Evolutionary conservation across 257 asterid species (phyloP).

Genomic region (Gardenia jasminoides): DNA sequence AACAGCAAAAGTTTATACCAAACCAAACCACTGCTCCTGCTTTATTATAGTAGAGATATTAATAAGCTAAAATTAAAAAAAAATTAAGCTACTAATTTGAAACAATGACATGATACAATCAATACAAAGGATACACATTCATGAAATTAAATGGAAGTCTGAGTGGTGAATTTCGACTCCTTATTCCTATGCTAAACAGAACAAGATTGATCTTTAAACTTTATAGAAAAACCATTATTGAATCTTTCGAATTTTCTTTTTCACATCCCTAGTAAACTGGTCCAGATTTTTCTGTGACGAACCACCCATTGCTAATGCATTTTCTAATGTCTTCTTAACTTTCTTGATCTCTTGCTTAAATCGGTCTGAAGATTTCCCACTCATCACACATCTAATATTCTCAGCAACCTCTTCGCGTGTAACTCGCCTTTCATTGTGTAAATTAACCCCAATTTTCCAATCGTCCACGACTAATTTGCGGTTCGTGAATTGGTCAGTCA

Average conservation of each 20-base stretch:
- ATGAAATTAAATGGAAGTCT: too few species aligned
- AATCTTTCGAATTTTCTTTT: not conserved
- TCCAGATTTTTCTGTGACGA: constrained; percentile 39
- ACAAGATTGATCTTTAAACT: not conserved
- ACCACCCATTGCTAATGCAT: constrained; percentile 52
- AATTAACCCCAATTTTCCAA: constrained; percentile 33
- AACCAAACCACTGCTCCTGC: too few species aligned
- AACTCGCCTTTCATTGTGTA: constrained; percentile 20
- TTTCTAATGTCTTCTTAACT: constrained; percentile 43
- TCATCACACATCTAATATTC: constrained; percentile 48
- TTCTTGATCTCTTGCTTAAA: constrained; percentile 43
- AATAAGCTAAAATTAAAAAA: too few species aligned
- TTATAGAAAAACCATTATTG: not conserved
- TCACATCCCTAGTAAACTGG: not conserved
- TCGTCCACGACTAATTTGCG: constrained; percentile 38
- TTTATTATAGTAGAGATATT: too few species aligned
- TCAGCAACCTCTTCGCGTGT: constrained; percentile 46
- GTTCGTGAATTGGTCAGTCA: constrained; percentile 38
- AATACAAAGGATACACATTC: not conserved
- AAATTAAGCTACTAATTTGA: not conserved
- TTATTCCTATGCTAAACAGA: too few species aligned
- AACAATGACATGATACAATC: not conserved
- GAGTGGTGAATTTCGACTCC: too few species aligned
- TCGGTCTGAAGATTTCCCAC: constrained; percentile 33
- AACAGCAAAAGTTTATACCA: too few species aligned